phyloP scores from a whole-genome alignment of 495 filamentous ascomycete species.

The Bacidia gigantensis region DNA sequence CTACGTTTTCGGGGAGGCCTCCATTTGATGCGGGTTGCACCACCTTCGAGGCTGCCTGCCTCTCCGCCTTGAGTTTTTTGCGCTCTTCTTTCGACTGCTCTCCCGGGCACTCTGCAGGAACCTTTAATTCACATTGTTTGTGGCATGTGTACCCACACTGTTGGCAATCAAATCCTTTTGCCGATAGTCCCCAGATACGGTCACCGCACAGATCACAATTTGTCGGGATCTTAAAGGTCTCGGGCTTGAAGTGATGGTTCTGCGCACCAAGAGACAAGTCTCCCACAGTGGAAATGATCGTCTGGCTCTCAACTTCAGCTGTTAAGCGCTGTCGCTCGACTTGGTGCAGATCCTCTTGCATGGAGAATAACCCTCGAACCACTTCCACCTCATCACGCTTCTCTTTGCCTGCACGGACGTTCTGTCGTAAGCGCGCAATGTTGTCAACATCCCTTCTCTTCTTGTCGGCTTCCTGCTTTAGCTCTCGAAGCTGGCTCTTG shows the following conservation, averaged over 20 bases:
- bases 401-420: conserved; percentile 65
- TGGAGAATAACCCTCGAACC: conserved; percentile 57
- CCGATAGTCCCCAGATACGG: conserved; percentile 88
- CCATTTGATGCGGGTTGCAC: conserved; percentile 31
- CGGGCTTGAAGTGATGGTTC: conserved; percentile 90
- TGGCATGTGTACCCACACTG: conserved; percentile 98
- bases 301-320: conserved; percentile 81
- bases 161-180: conserved; percentile 88
- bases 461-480: conserved; percentile 69
- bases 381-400: conserved; percentile 72
- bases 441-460: conserved; percentile 72
- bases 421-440: conserved; percentile 55
- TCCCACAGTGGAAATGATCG: conserved; percentile 72
- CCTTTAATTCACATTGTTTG: conserved; percentile 98
- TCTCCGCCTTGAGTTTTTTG: conserved; percentile 75
- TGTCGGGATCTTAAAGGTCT: conserved; percentile 97
- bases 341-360: conserved; percentile 76
- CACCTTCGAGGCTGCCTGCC: conserved; percentile 64
- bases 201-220: conserved; percentile 96
- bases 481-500: conserved; percentile 62
- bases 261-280: conserved; percentile 83
- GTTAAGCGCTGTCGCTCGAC: conserved; percentile 74
- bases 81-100: conserved; percentile 86
- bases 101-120: conserved; percentile 86
- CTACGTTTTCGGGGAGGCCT: conserved; percentile 21